Conservation (phyloP, 164 flowering plant species). For the Umbellularia californica region DNA sequence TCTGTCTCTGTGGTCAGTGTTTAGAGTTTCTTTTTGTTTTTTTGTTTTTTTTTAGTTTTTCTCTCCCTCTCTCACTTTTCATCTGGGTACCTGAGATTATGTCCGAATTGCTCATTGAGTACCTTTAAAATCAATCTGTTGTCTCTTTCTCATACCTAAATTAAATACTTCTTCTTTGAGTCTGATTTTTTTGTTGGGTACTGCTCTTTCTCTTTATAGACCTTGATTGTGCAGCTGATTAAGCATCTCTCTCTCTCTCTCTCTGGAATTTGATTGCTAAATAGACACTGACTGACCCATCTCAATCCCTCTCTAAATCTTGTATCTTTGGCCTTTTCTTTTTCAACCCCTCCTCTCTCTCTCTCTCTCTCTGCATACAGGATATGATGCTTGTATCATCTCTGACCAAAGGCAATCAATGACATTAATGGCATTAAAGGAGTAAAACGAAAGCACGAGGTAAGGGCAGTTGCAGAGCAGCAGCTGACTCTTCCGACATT, state of each 20-base stretch:
- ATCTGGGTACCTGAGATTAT: background rate
- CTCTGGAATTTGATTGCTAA: background rate
- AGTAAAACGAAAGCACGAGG: conserved; percentile 16
- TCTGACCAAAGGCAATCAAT: background rate
- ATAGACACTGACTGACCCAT: background rate
- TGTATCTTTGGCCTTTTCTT: background rate
- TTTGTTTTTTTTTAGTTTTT: background rate
- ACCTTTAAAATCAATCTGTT: background rate
- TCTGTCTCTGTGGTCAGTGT: too few relatives aligned
- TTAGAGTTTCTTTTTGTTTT: too few relatives aligned
- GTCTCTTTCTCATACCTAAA: background rate
- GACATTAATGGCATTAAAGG: conserved; percentile 15
- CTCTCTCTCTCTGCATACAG: background rate
- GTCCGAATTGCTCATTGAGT: background rate
- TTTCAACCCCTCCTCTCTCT: background rate
- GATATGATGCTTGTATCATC: background rate
- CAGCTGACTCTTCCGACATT: conserved; percentile 16
- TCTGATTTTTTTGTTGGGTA: background rate
- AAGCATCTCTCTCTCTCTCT: background rate
- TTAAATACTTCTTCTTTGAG: background rate
- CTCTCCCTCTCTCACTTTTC: background rate
- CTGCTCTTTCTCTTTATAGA: background rate
- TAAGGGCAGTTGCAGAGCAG: conserved; percentile 2
- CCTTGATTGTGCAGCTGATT: background rate
- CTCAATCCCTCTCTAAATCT: background rate